Evolutionary conservation across 2,329 filamentous ascomycete genomes (phyloP).

Genomic region (Aspergillus candidus): DNA sequence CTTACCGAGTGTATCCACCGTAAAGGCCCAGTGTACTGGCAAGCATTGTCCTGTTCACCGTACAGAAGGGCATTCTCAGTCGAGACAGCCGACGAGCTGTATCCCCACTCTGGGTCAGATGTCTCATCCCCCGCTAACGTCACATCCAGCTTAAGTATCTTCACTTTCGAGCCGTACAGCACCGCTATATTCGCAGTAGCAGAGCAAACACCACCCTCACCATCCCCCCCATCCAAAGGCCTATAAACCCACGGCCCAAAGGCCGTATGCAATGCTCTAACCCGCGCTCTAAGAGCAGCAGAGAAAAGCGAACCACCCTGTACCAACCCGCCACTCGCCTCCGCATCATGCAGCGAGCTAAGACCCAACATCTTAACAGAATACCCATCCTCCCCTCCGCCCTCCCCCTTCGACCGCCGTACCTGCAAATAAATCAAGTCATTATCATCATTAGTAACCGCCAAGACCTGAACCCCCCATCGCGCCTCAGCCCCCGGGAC

Average conservation of each 20-base stretch:
- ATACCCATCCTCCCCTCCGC: slow-evolving; percentile 10
- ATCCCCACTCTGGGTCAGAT: background rate
- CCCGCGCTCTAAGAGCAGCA: slow-evolving; percentile 19
- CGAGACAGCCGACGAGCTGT: slow-evolving; percentile 8
- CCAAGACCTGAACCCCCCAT: slow-evolving; percentile 33
- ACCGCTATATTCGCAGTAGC: slow-evolving; percentile 24
- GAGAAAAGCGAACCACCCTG: slow-evolving; percentile 27
- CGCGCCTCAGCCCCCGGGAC: slow-evolving; percentile 17
- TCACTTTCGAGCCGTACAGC: slow-evolving; percentile 24
- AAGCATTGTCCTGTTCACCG: slow-evolving; percentile 6
- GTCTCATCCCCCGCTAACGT: slow-evolving; percentile 3
- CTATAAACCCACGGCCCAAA: slow-evolving; percentile 30
- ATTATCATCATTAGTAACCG: slow-evolving; percentile 35
- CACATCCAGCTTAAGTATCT: slow-evolving; percentile 20
- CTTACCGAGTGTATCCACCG: slow-evolving; percentile 29
- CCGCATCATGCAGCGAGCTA: slow-evolving; percentile 12
- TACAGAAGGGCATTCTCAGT: slow-evolving; percentile 9
- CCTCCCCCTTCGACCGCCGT: slow-evolving; percentile 7
- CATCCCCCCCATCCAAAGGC: background rate
- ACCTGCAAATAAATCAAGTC: slow-evolving; percentile 30
- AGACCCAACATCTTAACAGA: slow-evolving; percentile 23
- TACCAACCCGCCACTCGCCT: slow-evolving; percentile 10
- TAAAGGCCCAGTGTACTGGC: slow-evolving; percentile 27
- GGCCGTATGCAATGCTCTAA: slow-evolving; percentile 22
- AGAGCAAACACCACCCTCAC: slow-evolving; percentile 3